These are phyloP conservation scores for Trichophyton rubrum DNA, from an alignment of 2,329 filamentous ascomycete genomes.

Conservation along the genomic window DNA sequence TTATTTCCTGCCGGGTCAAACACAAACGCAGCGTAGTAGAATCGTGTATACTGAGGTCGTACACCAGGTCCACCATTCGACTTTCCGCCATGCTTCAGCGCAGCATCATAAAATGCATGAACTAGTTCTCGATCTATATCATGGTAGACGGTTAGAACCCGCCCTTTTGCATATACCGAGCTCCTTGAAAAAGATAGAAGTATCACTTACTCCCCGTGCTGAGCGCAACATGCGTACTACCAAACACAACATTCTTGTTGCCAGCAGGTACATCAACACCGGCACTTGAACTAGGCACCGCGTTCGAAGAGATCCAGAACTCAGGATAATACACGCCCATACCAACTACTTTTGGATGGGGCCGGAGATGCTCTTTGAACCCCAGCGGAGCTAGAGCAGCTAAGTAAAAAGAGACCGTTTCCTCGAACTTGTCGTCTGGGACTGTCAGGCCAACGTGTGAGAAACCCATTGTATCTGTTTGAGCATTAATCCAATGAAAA, in stretches of 20 bases:
- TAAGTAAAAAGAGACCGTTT: conserved; percentile 20
- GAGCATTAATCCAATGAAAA: background rate
- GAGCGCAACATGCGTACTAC: conserved; percentile 19
- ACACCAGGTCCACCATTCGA: conserved; percentile 40
- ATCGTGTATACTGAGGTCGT: conserved; percentile 33
- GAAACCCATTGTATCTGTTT: conserved; percentile 27
- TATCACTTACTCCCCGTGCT: conserved; percentile 15
- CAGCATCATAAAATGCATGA: conserved; percentile 36
- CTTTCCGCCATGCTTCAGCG: conserved; percentile 34
- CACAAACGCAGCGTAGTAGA: conserved; percentile 43
- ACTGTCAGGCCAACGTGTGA: conserved; percentile 20
- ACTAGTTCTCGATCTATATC: conserved; percentile 30
- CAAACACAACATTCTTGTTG: conserved; percentile 5
- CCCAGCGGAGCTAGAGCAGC: conserved; percentile 20
- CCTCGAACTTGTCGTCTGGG: conserved; percentile 20
- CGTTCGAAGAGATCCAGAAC: conserved; percentile 19
- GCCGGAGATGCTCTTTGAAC: conserved; percentile 21
- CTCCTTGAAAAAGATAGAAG: background rate
- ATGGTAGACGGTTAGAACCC: background rate
- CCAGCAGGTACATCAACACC: conserved; percentile 5
- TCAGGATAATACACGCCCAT: conserved; percentile 20
- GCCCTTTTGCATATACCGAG: background rate
- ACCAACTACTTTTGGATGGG: conserved; percentile 19
- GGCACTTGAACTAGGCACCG: conserved; percentile 5
- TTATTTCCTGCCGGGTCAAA: conserved; percentile 43